Evolutionary conservation across 2,329 filamentous ascomycete species (phyloP).

Genomic region (Cladosporium sp.): DNA sequence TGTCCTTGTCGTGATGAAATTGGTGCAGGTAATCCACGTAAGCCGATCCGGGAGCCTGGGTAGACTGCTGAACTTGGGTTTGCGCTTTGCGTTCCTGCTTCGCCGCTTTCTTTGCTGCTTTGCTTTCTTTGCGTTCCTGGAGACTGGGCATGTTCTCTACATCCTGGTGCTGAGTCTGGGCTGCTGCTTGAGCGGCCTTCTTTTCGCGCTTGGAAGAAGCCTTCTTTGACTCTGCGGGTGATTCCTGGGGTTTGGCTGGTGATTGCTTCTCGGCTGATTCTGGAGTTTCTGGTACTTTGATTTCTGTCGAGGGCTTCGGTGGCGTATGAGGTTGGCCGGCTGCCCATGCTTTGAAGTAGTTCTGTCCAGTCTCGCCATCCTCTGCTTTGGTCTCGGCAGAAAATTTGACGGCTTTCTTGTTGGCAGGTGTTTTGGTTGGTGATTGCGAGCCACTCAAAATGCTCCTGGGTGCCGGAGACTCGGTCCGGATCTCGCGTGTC

Average conservation of each 20-base stretch:
- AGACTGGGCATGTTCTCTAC: constrained; percentile 22
- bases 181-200: constrained; percentile 34
- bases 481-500: not conserved
- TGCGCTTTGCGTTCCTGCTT: constrained; percentile 17
- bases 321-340: constrained; percentile 14
- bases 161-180: constrained; percentile 42
- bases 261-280: constrained; percentile 9
- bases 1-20: constrained; percentile 68
- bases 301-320: constrained; percentile 14
- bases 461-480: constrained; percentile 3
- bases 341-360: constrained; percentile 54
- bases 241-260: not conserved
- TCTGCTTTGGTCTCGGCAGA: constrained; percentile 61
- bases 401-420: constrained; percentile 63
- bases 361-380: constrained; percentile 53
- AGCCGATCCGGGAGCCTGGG: constrained; percentile 43
- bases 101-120: constrained; percentile 16
- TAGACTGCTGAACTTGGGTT: not conserved
- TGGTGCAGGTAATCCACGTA: constrained; percentile 75
- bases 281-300: constrained; percentile 6
- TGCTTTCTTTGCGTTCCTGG: constrained; percentile 1
- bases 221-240: constrained; percentile 29
- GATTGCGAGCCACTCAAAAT: constrained; percentile 16
- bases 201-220: constrained; percentile 8
- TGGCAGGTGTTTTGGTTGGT: constrained; percentile 18